phyloP scores from a whole-genome alignment of 805 yeast species.

The Starmerella ratchasimensis region DNA sequence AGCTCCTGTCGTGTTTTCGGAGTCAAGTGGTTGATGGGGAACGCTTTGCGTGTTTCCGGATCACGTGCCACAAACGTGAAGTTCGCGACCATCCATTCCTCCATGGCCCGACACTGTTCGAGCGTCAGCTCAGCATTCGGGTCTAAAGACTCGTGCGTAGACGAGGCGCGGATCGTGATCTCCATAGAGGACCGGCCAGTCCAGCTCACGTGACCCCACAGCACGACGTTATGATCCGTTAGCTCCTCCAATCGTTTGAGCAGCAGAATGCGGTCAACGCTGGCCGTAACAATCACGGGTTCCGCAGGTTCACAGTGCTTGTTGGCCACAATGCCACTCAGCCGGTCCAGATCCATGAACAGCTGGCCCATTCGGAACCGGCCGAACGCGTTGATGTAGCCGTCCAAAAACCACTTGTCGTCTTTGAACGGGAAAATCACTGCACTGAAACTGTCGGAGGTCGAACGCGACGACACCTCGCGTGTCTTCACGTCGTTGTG shows the following conservation, averaged over 20 bases:
- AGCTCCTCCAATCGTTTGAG: constrained; percentile 72
- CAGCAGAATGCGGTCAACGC: constrained; percentile 83
- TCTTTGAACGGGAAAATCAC: constrained; percentile 64
- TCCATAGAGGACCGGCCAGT: constrained; percentile 95
- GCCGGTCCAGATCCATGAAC: constrained; percentile 85
- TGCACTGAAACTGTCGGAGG: constrained; percentile 48
- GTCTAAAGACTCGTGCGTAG: constrained; percentile 30
- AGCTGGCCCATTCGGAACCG: constrained; percentile 82
- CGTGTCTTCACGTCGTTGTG: constrained; percentile 62
- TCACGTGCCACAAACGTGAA: constrained; percentile 94
- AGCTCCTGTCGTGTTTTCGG: constrained; percentile 68
- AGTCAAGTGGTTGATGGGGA: constrained; percentile 67
- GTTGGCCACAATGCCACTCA: constrained; percentile 89
- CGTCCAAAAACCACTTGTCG: constrained; percentile 69
- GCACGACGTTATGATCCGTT: constrained; percentile 55
- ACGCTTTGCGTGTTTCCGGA: constrained; percentile 80
- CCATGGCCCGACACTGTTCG: constrained; percentile 46
- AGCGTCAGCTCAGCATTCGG: constrained; percentile 33
- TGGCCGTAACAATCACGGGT: constrained; percentile 90
- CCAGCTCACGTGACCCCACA: constrained; percentile 89
- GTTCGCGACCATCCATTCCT: constrained; percentile 72
- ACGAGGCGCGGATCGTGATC: constrained; percentile 77
- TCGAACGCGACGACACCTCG: constrained; percentile 55
- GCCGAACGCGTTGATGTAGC: constrained; percentile 84
- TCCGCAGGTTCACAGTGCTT: constrained; percentile 90